Conservation (phyloP, 2,329 filamentous ascomycete genomes). For the Alternaria viburni region DNA sequence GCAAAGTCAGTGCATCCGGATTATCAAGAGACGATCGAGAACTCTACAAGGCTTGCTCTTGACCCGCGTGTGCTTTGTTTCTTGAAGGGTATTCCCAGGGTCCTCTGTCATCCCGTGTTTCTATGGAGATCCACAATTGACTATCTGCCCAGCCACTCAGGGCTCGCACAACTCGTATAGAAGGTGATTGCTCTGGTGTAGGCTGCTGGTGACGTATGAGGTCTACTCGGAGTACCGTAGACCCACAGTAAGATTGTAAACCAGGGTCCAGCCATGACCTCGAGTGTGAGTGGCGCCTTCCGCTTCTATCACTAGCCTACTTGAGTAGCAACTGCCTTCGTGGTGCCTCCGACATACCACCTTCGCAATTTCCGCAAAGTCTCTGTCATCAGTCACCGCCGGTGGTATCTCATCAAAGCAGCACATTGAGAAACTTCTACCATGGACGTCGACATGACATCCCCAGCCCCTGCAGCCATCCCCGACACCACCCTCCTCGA, state of each 20-base stretch:
- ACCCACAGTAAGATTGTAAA: background rate
- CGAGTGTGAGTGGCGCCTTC: background rate
- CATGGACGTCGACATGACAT: background rate
- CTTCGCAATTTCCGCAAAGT: background rate
- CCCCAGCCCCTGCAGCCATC: background rate
- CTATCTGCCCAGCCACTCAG: background rate
- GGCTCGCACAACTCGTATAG: background rate
- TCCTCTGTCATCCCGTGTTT: background rate
- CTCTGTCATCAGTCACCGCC: background rate
- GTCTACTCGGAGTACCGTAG: background rate
- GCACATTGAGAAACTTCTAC: accelerated
- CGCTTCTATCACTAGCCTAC: background rate
- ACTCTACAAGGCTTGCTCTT: no score
- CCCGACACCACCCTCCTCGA: accelerated
- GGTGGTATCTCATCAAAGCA: background rate
- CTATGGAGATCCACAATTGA: background rate
- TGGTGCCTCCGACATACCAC: background rate
- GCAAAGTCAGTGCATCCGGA: no score
- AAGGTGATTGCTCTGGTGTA: background rate
- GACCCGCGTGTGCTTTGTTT: no score
- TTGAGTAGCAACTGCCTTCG: background rate
- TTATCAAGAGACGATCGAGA: no score
- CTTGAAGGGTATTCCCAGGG: no score
- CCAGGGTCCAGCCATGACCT: background rate
- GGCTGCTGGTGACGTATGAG: background rate